Evolutionary conservation across 2,329 filamentous ascomycete genomes (phyloP).

Genomic region (Epichloe typhina): DNA sequence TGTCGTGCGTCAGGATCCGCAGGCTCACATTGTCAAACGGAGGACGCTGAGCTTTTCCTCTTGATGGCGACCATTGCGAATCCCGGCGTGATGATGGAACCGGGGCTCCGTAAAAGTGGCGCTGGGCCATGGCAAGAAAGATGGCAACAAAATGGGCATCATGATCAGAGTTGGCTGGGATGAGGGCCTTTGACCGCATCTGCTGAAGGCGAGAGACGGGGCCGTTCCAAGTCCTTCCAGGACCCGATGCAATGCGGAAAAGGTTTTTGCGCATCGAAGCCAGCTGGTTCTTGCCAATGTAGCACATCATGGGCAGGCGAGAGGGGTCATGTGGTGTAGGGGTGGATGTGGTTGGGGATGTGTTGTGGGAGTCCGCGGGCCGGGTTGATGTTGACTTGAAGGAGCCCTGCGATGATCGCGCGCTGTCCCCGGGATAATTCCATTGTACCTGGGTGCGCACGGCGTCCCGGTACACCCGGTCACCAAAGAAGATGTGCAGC

Average conservation of each 20-base stretch:
- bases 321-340: slow-evolving; percentile 11
- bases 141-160: slow-evolving; percentile 39
- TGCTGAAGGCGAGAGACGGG: slow-evolving; percentile 35
- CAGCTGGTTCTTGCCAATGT: slow-evolving; percentile 35
- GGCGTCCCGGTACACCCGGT: slow-evolving; percentile 28
- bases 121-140: slow-evolving; percentile 44
- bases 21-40: slow-evolving; percentile 35
- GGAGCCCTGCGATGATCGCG: slow-evolving; percentile 16
- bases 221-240: slow-evolving; percentile 27
- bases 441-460: slow-evolving; percentile 38
- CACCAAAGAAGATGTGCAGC: slow-evolving; percentile 37
- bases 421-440: slow-evolving; percentile 23
- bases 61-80: slow-evolving; percentile 13
- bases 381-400: slow-evolving; percentile 25
- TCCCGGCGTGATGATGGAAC: slow-evolving; percentile 11
- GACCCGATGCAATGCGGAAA: slow-evolving; percentile 31
- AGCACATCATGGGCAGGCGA: slow-evolving; percentile 26
- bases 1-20: slow-evolving; percentile 37
- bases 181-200: slow-evolving; percentile 31
- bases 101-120: slow-evolving; percentile 31
- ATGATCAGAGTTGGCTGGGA: slow-evolving; percentile 34
- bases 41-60: slow-evolving; percentile 13
- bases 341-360: slow-evolving; percentile 1
- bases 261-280: slow-evolving; percentile 31
- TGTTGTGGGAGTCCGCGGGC: slow-evolving; percentile 17